phyloP scores from a whole-genome alignment of 495 filamentous ascomycete species.

The Neurospora sp. region DNA sequence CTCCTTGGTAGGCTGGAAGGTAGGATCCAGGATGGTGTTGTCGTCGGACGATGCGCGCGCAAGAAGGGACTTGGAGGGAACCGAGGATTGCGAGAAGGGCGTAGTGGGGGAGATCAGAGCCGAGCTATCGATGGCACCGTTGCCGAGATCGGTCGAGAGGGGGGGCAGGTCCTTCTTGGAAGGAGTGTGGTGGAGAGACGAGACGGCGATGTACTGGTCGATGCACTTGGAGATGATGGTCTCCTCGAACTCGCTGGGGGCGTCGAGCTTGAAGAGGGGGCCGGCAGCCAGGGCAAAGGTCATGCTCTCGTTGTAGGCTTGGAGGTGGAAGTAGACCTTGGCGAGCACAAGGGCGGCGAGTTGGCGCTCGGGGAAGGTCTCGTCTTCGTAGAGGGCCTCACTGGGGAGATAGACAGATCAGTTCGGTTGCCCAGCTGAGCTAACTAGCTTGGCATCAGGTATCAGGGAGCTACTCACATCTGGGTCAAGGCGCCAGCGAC shows the following conservation, averaged over 20 bases:
- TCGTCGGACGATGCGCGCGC: conserved; percentile 55
- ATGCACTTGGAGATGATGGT: conserved; percentile 98
- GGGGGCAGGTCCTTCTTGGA: conserved; percentile 45
- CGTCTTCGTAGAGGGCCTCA: conserved; percentile 96
- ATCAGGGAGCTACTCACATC: conserved; percentile 55
- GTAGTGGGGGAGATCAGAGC: conserved; percentile 77
- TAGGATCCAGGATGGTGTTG: conserved; percentile 49
- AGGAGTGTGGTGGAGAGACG: conserved; percentile 54
- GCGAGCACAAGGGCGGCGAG: conserved; percentile 90
- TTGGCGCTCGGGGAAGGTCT: conserved; percentile 84
- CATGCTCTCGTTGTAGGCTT: conserved; percentile 99
- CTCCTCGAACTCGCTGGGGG: conserved; percentile 92
- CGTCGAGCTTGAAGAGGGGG: conserved; percentile 86
- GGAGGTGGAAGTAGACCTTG: conserved; percentile 97
- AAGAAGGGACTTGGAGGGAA: conserved; percentile 88
- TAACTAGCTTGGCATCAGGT: conserved; percentile 7
- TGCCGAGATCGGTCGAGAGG: conserved; percentile 64
- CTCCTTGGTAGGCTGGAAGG: conserved; percentile 46
- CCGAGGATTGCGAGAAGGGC: conserved; percentile 82
- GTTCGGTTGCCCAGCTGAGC: background rate
- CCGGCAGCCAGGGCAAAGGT: conserved; percentile 92
- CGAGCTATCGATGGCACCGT: conserved; percentile 49
- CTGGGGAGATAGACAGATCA: conserved; percentile 33
- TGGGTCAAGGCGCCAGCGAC: conserved; percentile 83
- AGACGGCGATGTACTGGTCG: conserved; percentile 91